Evolutionary conservation across 306 rosid genomes (phyloP).

Genomic region (Aeschynomene evenia): DNA sequence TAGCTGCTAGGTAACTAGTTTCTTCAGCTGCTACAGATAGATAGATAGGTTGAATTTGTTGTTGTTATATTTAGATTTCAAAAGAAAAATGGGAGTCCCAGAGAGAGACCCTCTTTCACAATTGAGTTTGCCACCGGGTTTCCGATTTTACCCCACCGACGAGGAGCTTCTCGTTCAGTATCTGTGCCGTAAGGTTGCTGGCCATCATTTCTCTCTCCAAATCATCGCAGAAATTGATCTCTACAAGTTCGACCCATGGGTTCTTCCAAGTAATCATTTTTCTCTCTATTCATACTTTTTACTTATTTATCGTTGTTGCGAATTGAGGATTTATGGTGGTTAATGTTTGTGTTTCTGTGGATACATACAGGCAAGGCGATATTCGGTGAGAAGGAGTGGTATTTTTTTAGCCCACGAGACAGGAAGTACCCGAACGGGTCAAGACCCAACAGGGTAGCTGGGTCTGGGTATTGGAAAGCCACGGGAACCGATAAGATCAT

Average conservation of each 20-base stretch:
- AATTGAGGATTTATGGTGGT: too few species aligned
- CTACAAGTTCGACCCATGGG: constrained; percentile 94
- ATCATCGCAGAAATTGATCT: constrained; percentile 82
- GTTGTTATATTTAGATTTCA: background rate
- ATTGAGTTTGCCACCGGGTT: constrained; percentile 87
- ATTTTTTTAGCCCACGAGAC: constrained; percentile 88
- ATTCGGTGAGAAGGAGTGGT: constrained; percentile 97
- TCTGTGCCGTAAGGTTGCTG: constrained; percentile 88
- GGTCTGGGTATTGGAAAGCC: constrained; percentile 98
- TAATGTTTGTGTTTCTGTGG: background rate
- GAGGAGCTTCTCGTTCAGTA: constrained; percentile 95
- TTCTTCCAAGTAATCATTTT: constrained; percentile 67
- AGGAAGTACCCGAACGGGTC: constrained; percentile 93
- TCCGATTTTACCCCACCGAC: constrained; percentile 86
- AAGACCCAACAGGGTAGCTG: constrained; percentile 90
- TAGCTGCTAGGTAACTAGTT: background rate
- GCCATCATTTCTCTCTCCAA: constrained; percentile 68
- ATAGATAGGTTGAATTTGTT: too few species aligned
- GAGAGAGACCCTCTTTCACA: constrained; percentile 67
- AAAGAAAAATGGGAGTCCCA: constrained; percentile 53
- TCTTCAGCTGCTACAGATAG: background rate
- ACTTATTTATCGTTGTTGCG: background rate
- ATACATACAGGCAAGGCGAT: constrained; percentile 82
- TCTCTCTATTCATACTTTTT: background rate
- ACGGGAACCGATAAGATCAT: constrained; percentile 91